Conservation (phyloP, 148 eudicot genomes). For the Chenopodium album region DNA sequence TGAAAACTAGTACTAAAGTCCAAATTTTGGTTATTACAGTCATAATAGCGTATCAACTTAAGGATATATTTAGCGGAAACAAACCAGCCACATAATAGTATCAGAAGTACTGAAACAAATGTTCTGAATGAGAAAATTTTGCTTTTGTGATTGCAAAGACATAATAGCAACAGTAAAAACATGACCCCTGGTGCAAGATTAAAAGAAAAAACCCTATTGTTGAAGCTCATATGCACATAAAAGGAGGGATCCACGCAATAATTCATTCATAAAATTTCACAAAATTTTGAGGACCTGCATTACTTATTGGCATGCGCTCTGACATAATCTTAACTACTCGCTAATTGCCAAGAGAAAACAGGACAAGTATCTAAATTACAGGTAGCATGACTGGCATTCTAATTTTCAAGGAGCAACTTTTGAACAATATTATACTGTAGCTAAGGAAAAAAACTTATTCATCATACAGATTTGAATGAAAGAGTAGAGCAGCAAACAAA, state of each 20-base stretch:
- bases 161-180: not conserved
- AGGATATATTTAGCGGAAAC: not conserved
- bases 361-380: not conserved
- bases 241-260: not conserved
- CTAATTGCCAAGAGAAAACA: not conserved
- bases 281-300: not conserved
- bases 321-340: constrained; percentile 1
- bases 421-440: not conserved
- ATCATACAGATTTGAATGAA: not conserved
- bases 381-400: not conserved
- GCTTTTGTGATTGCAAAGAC: not conserved
- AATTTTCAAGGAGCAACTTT: not conserved
- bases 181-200: not conserved
- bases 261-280: not conserved
- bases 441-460: not conserved
- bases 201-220: not conserved
- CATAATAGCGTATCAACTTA: not conserved
- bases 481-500: not conserved
- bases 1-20: not conserved
- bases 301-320: not conserved
- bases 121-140: not conserved
- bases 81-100: not conserved
- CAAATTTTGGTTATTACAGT: not conserved
- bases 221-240: not conserved
- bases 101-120: not conserved